These are phyloP conservation scores for Auricularia cornea DNA, from an alignment of 768 basidiomycete species.

Conservation along the genomic window DNA sequence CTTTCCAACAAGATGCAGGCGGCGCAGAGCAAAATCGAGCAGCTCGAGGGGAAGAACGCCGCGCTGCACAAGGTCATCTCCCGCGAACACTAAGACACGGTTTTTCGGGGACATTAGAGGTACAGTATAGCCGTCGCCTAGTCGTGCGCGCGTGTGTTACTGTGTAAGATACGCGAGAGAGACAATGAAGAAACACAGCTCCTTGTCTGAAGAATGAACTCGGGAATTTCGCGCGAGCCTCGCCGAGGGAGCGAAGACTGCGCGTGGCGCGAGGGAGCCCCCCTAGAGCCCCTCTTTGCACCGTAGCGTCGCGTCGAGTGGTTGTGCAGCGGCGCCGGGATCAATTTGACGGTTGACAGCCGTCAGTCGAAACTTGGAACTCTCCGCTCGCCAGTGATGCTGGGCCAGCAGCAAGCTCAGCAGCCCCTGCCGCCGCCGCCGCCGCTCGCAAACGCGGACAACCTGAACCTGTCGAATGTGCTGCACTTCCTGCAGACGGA, in stretches of 20 bases:
- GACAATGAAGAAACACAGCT: too few species aligned
- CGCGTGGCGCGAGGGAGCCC: too few species aligned
- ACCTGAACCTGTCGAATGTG: slow-evolving; percentile 88
- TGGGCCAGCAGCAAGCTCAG: slow-evolving; percentile 1
- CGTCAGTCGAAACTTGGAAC: too few species aligned
- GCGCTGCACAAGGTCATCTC: slow-evolving; percentile 46
- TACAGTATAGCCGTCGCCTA: background rate
- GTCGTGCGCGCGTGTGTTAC: background rate
- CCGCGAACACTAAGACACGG: background rate
- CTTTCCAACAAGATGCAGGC: slow-evolving; percentile 67
- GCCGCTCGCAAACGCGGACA: slow-evolving; percentile 79
- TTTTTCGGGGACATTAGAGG: background rate
- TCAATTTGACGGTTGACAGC: too few species aligned
- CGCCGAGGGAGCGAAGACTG: too few species aligned
- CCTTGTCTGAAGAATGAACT: too few species aligned
- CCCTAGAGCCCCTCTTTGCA: too few species aligned
- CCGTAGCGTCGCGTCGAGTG: too few species aligned
- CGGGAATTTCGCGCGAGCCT: too few species aligned
- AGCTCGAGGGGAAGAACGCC: slow-evolving; percentile 61
- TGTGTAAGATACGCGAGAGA: too few species aligned
- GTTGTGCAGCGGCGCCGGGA: too few species aligned
- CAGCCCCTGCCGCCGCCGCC: slow-evolving; percentile 40
- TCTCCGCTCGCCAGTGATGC: background rate
- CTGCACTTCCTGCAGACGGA: slow-evolving; percentile 97
- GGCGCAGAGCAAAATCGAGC: slow-evolving; percentile 59